Evolutionary conservation across 306 rosid species (phyloP).

Genomic region (Fragaria nilgerrensis): DNA sequence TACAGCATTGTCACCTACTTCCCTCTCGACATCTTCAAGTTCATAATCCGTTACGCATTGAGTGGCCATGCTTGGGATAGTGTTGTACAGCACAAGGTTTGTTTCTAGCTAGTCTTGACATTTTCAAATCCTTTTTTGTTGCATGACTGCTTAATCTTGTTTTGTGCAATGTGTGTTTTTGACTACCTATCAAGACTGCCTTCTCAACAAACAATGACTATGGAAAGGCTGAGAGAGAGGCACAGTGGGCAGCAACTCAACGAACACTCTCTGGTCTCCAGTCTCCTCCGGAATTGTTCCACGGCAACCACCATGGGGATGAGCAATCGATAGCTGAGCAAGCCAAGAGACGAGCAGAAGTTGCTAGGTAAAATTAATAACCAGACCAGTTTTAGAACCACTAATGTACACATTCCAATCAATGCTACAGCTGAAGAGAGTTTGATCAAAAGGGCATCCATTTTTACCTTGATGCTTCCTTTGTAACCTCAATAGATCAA

Average conservation of each 20-base stretch:
- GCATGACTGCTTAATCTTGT: constrained; percentile 1
- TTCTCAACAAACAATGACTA: constrained; percentile 76
- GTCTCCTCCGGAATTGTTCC: constrained; percentile 30
- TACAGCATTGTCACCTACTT: constrained; percentile 69
- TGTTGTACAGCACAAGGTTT: constrained; percentile 58
- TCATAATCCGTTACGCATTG: constrained; percentile 50
- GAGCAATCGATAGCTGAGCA: constrained; percentile 68
- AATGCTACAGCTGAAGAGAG: background rate
- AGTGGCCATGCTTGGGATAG: constrained; percentile 73
- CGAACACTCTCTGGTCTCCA: constrained; percentile 72
- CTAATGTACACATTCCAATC: background rate
- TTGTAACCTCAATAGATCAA: background rate
- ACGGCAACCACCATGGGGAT: constrained; percentile 30
- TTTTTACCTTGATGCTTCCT: background rate
- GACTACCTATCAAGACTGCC: constrained; percentile 44
- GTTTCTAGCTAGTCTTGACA: background rate
- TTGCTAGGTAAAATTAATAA: constrained; percentile 52
- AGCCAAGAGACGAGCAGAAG: constrained; percentile 80
- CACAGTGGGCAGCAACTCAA: constrained; percentile 76
- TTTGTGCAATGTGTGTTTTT: constrained; percentile 14
- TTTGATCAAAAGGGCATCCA: constrained; percentile 1
- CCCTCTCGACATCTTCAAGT: constrained; percentile 83
- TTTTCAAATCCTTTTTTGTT: background rate
- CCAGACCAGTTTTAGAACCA: background rate
- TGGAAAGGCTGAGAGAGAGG: constrained; percentile 79